These are phyloP conservation scores for Massariosphaeria phaeospora DNA, from an alignment of 495 filamentous ascomycete species.

Conservation along the genomic window DNA sequence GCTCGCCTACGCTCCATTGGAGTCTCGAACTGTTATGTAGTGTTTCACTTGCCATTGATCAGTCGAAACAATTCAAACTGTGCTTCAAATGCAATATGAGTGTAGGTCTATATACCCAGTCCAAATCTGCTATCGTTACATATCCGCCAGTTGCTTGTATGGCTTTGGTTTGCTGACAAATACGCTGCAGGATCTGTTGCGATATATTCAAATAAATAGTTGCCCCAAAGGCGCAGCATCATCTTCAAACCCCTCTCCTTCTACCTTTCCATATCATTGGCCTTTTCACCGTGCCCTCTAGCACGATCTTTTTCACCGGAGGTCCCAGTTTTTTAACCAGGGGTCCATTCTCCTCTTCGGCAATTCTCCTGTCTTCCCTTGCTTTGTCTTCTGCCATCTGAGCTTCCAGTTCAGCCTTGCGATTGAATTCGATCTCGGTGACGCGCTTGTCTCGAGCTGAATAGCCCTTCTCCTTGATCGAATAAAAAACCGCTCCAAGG, in stretches of 20 bases:
- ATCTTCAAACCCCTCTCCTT: slow-evolving; percentile 3
- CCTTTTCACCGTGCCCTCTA: slow-evolving; percentile 39
- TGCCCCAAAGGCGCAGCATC: background rate
- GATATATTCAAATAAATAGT: background rate
- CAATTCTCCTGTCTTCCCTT: slow-evolving; percentile 47
- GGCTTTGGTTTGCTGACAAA: background rate
- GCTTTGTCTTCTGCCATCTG: slow-evolving; percentile 87
- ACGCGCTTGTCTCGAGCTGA: slow-evolving; percentile 82
- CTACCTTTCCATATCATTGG: slow-evolving; percentile 27
- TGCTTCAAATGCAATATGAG: too few relatives aligned
- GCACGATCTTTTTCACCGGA: slow-evolving; percentile 31
- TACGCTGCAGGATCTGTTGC: background rate
- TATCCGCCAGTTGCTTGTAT: too few relatives aligned
- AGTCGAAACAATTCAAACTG: too few relatives aligned
- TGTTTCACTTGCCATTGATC: too few relatives aligned
- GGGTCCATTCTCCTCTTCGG: slow-evolving; percentile 47
- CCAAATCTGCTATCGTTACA: too few relatives aligned
- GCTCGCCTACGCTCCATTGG: too few relatives aligned
- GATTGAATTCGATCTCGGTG: slow-evolving; percentile 90
- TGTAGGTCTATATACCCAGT: too few relatives aligned
- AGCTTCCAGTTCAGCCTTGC: slow-evolving; percentile 90
- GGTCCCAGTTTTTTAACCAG: slow-evolving; percentile 19
- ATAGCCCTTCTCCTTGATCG: slow-evolving; percentile 95
- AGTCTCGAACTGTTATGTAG: too few relatives aligned
- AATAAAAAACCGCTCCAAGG: slow-evolving; percentile 97